Percentiles rank a stretch among this genome's conserved stretches.
Conservation (phyloP, 1,284 basidiomycete species). For the Ustilago tritici region DNA sequence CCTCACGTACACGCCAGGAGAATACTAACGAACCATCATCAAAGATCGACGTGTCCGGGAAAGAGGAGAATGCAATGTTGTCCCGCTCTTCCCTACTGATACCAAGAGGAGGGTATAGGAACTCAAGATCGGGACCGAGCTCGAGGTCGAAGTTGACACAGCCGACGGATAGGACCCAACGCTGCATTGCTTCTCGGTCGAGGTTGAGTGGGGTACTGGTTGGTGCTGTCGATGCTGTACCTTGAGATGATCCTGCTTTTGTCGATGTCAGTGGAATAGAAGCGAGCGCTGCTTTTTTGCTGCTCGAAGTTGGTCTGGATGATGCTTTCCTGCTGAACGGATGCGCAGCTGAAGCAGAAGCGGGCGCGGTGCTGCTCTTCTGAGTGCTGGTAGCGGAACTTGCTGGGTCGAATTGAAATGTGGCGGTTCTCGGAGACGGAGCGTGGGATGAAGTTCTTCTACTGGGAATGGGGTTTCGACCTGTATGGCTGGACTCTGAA, state of each 20-base stretch:
- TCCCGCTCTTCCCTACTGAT: constrained; percentile 79
- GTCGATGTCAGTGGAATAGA: not conserved
- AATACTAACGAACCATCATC: constrained; percentile 63
- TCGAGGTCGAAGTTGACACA: constrained; percentile 67
- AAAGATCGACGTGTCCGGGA: constrained; percentile 81
- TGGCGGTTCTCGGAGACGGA: constrained; percentile 20
- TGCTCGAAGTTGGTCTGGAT: constrained; percentile 21
- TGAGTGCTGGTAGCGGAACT: constrained; percentile 1
- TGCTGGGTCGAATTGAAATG: constrained; percentile 7
- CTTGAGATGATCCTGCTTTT: not conserved
- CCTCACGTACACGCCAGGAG: constrained; percentile 67
- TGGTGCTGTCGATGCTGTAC: not conserved
- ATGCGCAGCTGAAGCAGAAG: constrained; percentile 7
- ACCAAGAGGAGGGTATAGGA: constrained; percentile 77
- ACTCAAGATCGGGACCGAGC: constrained; percentile 83
- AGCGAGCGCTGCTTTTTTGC: constrained; percentile 17
- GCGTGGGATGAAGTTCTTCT: constrained; percentile 38
- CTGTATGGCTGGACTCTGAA: constrained; percentile 27
- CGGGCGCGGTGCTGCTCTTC: not conserved
- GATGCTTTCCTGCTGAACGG: not conserved
- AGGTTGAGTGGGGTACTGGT: constrained; percentile 17
- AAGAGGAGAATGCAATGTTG: constrained; percentile 92
- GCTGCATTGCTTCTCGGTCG: constrained; percentile 63
- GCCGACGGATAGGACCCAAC: constrained; percentile 67
- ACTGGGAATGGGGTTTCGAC: constrained; percentile 25